Evolutionary conservation across 1,284 basidiomycete species (phyloP).

Genomic region (Tylopilus orsonianus): DNA sequence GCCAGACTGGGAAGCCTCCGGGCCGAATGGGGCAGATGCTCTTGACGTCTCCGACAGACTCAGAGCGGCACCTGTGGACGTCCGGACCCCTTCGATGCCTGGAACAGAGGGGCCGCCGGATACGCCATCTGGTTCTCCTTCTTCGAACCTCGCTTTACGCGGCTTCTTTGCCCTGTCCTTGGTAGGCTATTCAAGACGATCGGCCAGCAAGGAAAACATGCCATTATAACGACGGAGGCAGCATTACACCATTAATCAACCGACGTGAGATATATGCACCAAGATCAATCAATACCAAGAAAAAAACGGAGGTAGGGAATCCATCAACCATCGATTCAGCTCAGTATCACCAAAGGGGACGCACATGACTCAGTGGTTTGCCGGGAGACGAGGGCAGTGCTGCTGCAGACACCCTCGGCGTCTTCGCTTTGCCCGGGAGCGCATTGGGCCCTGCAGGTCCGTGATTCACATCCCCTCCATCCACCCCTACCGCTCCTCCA

Average conservation of each 20-base stretch:
- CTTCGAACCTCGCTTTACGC: constrained; percentile 44
- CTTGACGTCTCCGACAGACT: constrained; percentile 3
- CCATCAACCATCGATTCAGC: constrained; percentile 36
- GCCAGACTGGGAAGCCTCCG: background rate
- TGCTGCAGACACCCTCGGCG: constrained; percentile 27
- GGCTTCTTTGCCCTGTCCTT: constrained; percentile 67
- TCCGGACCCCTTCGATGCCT: constrained; percentile 2
- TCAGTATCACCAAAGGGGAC: constrained; percentile 67
- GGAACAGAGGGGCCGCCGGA: background rate
- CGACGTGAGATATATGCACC: constrained; percentile 33
- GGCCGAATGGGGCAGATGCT: constrained; percentile 1
- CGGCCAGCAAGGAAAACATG: constrained; percentile 33
- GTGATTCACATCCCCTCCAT: constrained; percentile 6
- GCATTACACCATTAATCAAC: constrained; percentile 36
- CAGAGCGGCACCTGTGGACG: constrained; percentile 5
- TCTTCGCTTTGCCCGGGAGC: constrained; percentile 20
- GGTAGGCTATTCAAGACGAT: constrained; percentile 55
- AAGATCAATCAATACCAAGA: constrained; percentile 14
- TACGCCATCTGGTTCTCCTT: constrained; percentile 6
- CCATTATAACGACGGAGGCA: constrained; percentile 28
- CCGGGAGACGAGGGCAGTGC: constrained; percentile 46
- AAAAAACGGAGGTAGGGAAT: constrained; percentile 10
- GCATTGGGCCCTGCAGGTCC: constrained; percentile 22
- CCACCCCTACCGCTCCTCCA: constrained; percentile 9
- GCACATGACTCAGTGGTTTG: constrained; percentile 78